Base-by-base conservation (phyloP, 768 basidiomycete species). In the Podaxis sp. region DNA sequence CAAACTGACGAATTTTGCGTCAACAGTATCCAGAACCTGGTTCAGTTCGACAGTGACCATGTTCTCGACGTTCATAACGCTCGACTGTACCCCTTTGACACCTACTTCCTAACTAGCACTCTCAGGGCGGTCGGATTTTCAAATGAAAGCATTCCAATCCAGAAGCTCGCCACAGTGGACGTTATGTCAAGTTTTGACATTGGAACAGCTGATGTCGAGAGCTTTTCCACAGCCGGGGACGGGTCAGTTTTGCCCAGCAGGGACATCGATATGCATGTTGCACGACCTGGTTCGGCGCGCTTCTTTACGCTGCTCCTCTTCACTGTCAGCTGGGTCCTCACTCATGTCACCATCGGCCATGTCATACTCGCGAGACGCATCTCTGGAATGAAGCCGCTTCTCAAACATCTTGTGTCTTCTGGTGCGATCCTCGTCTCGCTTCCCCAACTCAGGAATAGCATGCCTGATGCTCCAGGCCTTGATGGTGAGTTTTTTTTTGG, bases 41-140 rank as follows among this genome's bases (percentile, higher is more conserved):
- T 81, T 36, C 83, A 83, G 66, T 86, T 86, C 65, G 81, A 85
- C 66, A 83, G 80, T 57, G 80, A 82, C 64, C 81, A 85, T 67
- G 78, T 80, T 38, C 76, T 85, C 25, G 83, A 86, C 63, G 82
- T 84, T 11, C 82, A 83, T 62, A 71, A 80, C 69, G 81, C 81
- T 12, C 79, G 76, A 9, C 67, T 84, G 9, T 86, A 85, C 66
- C 85, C 85, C 0, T 86, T 85, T 69, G 85, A 86, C 68, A 79
- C 75, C 0, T 86, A 86, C 67, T 61, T 73, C 33, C 75, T 85
- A 22, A 74, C 80, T 11, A 83, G 75, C 68, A 82, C 80, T 36
- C 60, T 85, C n/a, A 77, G 80, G 1, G 80, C 77, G 3, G 66
- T 74, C 24, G 71, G 73, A 2, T 68, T 68, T 53, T 65, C 72